Evolutionary conservation across 2,329 filamentous ascomycete species (phyloP).

Genomic region (Colletotrichum sp.): DNA sequence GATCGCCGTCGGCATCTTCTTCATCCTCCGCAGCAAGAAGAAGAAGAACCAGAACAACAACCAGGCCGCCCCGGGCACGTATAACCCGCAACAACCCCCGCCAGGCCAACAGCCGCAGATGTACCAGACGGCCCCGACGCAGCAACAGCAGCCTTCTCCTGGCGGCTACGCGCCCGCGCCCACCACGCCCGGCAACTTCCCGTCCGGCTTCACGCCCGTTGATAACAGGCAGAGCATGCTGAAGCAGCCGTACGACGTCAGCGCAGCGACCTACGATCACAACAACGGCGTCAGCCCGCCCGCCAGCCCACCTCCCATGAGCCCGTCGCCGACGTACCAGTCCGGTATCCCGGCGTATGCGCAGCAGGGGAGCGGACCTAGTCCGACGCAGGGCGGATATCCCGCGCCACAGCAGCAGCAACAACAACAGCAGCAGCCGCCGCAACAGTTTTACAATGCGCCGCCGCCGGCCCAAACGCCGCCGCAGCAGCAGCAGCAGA

Average conservation of each 20-base stretch:
- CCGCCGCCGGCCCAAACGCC: neutral
- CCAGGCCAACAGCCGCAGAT: constrained; percentile 7
- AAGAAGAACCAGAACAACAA: constrained; percentile 14
- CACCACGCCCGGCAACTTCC: neutral
- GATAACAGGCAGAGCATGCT: constrained; percentile 26
- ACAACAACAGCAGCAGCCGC: neutral
- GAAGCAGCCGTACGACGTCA: constrained; percentile 21
- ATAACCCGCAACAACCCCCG: constrained; percentile 2
- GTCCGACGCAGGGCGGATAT: neutral
- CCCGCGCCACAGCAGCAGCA: neutral
- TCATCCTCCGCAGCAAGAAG: constrained; percentile 31
- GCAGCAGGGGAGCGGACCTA: neutral
- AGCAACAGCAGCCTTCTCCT: constrained; percentile 23
- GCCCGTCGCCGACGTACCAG: constrained; percentile 14
- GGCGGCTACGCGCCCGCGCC: constrained; percentile 14
- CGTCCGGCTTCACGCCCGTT: constrained; percentile 14
- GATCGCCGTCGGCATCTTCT: constrained; percentile 30
- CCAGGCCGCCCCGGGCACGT: neutral
- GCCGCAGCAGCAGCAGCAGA: constrained; percentile 2
- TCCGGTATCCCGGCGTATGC: constrained; percentile 6
- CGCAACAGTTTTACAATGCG: neutral
- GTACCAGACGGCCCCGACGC: constrained; percentile 21
- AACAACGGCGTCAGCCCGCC: constrained; percentile 20
- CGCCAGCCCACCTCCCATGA: constrained; percentile 24
- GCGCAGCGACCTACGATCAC: constrained; percentile 15